A percentile compares a stretch with the other conserved stretches of the same genome.
These are phyloP conservation scores for Lachnellula hyalina DNA, from an alignment of 2,329 filamentous ascomycete genomes.

Conservation along the genomic window DNA sequence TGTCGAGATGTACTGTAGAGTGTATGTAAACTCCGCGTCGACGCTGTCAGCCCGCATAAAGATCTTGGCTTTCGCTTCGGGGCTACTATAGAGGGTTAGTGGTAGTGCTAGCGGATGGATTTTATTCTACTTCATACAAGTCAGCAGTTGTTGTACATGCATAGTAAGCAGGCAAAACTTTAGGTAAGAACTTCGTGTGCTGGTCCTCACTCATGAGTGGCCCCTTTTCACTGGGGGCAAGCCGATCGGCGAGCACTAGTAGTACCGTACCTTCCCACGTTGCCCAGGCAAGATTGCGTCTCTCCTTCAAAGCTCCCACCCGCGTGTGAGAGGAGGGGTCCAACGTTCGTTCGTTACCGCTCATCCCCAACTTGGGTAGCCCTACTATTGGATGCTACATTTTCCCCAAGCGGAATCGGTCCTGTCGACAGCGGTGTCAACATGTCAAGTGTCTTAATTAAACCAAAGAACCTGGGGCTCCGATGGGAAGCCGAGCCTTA, in stretches of 20 bases:
- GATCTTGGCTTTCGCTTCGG: background rate
- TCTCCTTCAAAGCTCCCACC: background rate
- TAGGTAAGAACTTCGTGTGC: slow-evolving; percentile 20
- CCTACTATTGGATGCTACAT: slow-evolving; percentile 19
- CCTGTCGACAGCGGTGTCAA: slow-evolving; percentile 14
- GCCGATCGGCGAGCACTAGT: slow-evolving; percentile 2
- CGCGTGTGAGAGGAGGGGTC: background rate
- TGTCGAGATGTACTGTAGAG: slow-evolving; percentile 1
- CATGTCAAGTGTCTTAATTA: background rate
- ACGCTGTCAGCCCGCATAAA: slow-evolving; percentile 6
- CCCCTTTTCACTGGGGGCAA: slow-evolving; percentile 1
- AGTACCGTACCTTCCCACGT: background rate
- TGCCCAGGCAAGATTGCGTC: background rate
- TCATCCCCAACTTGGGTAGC: slow-evolving; percentile 3
- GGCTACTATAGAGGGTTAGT: background rate
- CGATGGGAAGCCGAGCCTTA: slow-evolving; percentile 9
- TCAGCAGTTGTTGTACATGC: background rate
- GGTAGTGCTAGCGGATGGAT: background rate
- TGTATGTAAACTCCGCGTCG: background rate
- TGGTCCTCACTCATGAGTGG: slow-evolving; percentile 8
- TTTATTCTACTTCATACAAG: background rate
- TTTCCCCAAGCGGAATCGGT: slow-evolving; percentile 12
- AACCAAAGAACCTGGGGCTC: background rate
- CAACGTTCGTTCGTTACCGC: slow-evolving; percentile 10
- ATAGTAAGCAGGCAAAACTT: slow-evolving; percentile 19